Evolutionary conservation across 805 yeast species (phyloP).

Genomic region (Teunomyces gatunensis): DNA sequence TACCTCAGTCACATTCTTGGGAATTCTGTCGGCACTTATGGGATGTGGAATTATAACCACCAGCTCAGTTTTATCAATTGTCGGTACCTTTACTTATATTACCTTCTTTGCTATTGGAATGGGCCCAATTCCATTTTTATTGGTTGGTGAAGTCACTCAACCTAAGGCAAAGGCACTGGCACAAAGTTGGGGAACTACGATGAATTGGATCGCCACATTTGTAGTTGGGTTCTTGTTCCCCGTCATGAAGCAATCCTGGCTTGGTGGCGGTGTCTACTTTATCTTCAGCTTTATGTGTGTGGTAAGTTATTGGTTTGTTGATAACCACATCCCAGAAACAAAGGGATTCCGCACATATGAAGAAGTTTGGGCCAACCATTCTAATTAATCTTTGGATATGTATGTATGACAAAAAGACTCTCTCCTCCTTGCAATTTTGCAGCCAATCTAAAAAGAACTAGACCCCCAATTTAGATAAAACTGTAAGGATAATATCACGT

Average conservation of each 20-base stretch:
- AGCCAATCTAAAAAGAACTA: neutral
- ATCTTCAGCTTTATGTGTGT: conserved; percentile 63
- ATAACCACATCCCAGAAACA: conserved; percentile 66
- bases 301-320: conserved; percentile 47
- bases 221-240: conserved; percentile 82
- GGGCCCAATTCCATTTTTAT: conserved; percentile 93
- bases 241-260: conserved; percentile 46
- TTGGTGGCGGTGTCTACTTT: conserved; percentile 80
- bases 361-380: conserved; percentile 58
- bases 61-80: conserved; percentile 49
- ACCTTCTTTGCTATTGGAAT: conserved; percentile 86
- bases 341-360: conserved; percentile 60
- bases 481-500: neutral
- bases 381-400: neutral
- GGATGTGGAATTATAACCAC: conserved; percentile 59
- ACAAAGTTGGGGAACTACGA: conserved; percentile 87
- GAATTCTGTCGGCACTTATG: conserved; percentile 58
- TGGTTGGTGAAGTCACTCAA: conserved; percentile 88
- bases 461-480: neutral
- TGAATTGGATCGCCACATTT: conserved; percentile 91
- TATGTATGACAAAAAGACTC: neutral
- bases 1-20: conserved; percentile 68
- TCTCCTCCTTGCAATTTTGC: neutral
- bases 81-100: conserved; percentile 70
- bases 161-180: conserved; percentile 77